Percentiles rank a stretch among this genome's conserved stretches.
Evolutionary conservation across 2,329 filamentous ascomycete genomes (phyloP).

Genomic region (Neofusicoccum kwambonambiense): DNA sequence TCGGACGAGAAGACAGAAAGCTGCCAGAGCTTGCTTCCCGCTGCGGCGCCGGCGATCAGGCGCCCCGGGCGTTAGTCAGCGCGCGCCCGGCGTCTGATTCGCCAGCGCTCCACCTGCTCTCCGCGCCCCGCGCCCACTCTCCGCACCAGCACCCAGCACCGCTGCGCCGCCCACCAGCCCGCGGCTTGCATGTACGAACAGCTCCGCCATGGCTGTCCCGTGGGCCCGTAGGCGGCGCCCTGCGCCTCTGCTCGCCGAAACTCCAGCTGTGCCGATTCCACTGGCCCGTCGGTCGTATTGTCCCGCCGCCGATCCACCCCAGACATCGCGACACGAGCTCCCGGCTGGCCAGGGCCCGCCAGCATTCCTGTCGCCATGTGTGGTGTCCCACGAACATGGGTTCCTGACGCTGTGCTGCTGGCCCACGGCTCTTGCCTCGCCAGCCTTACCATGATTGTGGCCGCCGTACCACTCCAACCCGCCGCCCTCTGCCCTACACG

Average conservation of each 20-base stretch:
- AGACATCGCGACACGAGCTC: background rate
- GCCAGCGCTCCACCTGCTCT: background rate
- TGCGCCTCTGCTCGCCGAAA: background rate
- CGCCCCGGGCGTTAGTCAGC: constrained; percentile 5
- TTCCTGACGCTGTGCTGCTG: constrained; percentile 7
- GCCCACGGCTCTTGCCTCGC: background rate
- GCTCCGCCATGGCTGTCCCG: background rate
- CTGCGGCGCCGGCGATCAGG: constrained; percentile 1
- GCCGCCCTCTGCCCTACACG: background rate
- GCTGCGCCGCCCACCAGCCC: background rate
- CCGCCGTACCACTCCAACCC: constrained; percentile 3
- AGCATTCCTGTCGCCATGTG: background rate
- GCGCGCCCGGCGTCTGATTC: background rate
- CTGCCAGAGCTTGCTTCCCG: constrained; percentile 4
- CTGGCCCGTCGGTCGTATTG: constrained; percentile 4
- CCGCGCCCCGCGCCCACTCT: background rate
- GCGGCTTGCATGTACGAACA: background rate
- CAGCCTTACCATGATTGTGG: background rate
- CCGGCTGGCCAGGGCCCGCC: background rate
- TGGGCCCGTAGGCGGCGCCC: background rate
- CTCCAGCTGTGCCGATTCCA: background rate
- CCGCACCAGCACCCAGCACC: background rate
- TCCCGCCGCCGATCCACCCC: background rate
- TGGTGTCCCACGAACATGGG: background rate
- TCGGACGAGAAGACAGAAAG: constrained; percentile 13